Evolutionary conservation across 164 flowering plant species (phyloP).

Genomic region (Amborella trichopoda): DNA sequence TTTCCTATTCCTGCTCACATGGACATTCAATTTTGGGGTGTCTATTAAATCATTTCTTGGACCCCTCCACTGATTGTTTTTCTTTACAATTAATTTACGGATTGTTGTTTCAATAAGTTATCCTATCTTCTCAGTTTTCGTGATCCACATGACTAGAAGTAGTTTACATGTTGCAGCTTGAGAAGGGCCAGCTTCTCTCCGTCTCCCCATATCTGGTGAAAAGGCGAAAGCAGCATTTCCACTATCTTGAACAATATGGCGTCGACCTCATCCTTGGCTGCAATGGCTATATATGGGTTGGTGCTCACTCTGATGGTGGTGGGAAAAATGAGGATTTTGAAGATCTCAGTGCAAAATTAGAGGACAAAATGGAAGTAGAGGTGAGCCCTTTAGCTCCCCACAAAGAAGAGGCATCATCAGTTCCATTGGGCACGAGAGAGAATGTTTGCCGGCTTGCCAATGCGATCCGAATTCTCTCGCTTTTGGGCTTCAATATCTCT

Average conservation of each 20-base stretch:
- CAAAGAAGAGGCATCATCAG: constrained; percentile 31
- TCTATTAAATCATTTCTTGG: too few relatives aligned
- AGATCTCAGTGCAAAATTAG: constrained; percentile 10
- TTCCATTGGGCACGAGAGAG: constrained; percentile 48
- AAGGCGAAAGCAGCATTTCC: constrained; percentile 86
- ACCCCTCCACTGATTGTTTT: too few relatives aligned
- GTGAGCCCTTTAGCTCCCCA: too few relatives aligned
- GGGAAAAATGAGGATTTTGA: constrained; percentile 29
- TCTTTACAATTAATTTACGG: too few relatives aligned
- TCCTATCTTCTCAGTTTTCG: neutral
- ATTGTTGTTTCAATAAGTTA: too few relatives aligned
- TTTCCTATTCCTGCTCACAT: too few relatives aligned
- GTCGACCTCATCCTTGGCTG: constrained; percentile 84
- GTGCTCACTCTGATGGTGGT: constrained; percentile 62
- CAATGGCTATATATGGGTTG: constrained; percentile 93
- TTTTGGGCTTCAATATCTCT: constrained; percentile 59
- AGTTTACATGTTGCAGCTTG: constrained; percentile 53
- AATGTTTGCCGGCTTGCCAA: constrained; percentile 76
- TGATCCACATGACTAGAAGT: too few relatives aligned
- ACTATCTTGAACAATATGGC: constrained; percentile 65
- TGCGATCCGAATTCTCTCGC: constrained; percentile 59
- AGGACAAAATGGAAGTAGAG: constrained; percentile 24
- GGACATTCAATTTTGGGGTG: too few relatives aligned
- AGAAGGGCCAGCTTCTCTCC: constrained; percentile 70
- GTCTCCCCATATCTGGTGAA: constrained; percentile 78